phyloP scores from a whole-genome alignment of 257 asterid genomes.

The Craterostigma plantagineum region DNA sequence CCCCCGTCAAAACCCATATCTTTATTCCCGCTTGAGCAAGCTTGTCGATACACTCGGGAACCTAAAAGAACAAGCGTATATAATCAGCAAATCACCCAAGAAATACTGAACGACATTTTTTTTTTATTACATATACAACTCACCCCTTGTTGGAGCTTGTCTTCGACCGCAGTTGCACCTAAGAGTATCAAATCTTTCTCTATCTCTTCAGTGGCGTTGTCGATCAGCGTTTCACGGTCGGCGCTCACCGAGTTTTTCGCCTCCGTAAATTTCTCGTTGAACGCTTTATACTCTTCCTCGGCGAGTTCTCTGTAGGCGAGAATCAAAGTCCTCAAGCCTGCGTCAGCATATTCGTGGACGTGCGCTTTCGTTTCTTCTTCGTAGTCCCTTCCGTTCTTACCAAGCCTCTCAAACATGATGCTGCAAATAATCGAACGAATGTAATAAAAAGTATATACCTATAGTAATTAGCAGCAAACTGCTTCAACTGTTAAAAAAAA shows the following conservation, averaged over 20 bases:
- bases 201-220: slow-evolving; percentile 28
- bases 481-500: not conserved
- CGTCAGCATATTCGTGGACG: slow-evolving; percentile 48
- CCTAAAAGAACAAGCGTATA: slow-evolving; percentile 16
- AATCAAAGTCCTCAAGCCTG: slow-evolving; percentile 57
- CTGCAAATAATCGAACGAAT: slow-evolving; percentile 12
- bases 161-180: slow-evolving; percentile 72
- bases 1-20: slow-evolving; percentile 87
- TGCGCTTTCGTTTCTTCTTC: slow-evolving; percentile 41
- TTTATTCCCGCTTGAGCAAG: slow-evolving; percentile 77
- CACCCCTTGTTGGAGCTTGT: slow-evolving; percentile 65
- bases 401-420: slow-evolving; percentile 50
- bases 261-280: slow-evolving; percentile 19
- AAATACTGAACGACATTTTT: slow-evolving; percentile 5
- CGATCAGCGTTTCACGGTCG: slow-evolving; percentile 36
- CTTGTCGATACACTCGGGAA: slow-evolving; percentile 75
- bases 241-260: slow-evolving; percentile 43
- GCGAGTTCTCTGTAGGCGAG: slow-evolving; percentile 43
- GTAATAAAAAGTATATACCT: not conserved
- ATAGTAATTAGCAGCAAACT: not conserved
- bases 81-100: not conserved
- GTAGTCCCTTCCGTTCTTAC: slow-evolving; percentile 22
- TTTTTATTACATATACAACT: slow-evolving; percentile 5
- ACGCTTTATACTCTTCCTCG: slow-evolving; percentile 35
- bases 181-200: slow-evolving; percentile 59